A percentile compares a stretch with the other conserved stretches of the same genome.
Conservation (phyloP, 192 early-diverging fungal species). For the Phycomyces blakesleeanus region DNA sequence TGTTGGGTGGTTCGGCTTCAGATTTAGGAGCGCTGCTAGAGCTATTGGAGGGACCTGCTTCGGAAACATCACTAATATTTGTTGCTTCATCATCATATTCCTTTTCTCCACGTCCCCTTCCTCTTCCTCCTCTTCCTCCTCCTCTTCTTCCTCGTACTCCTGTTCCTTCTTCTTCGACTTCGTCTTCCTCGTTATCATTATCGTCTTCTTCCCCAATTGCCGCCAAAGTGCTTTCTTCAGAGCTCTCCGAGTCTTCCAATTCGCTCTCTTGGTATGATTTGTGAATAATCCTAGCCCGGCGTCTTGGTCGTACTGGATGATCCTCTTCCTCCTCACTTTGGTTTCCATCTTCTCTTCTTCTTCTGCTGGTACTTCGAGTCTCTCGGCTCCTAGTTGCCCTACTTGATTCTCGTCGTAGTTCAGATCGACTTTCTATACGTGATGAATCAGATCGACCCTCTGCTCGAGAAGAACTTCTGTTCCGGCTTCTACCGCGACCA, state of each 20-base stretch:
- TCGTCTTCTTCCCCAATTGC: conserved; percentile 5
- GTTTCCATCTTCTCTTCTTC: neutral
- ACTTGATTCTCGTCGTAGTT: conserved; percentile 11
- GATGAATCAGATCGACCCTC: neutral
- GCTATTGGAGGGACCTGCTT: conserved; percentile 2
- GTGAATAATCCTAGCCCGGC: neutral
- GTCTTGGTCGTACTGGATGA: conserved; percentile 18
- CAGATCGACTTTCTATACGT: neutral
- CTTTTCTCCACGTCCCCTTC: neutral
- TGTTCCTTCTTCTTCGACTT: conserved; percentile 5
- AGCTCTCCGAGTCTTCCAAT: conserved; percentile 3
- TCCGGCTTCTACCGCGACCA: conserved; percentile 35
- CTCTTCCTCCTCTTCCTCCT: conserved; percentile 1
- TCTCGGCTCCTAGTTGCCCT: conserved; percentile 22
- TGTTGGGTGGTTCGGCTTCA: neutral
- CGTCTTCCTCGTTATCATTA: conserved; percentile 1
- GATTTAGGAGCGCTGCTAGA: neutral
- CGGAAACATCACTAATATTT: conserved; percentile 12
- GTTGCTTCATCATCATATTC: conserved; percentile 5
- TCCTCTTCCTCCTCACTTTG: conserved; percentile 21
- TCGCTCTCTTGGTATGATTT: conserved; percentile 28
- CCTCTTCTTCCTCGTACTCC: neutral
- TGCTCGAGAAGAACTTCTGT: conserved; percentile 21
- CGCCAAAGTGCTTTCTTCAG: neutral
- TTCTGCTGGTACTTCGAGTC: conserved; percentile 34